phyloP scores from a whole-genome alignment of 2,329 filamentous ascomycete species.

The Zymoseptoria crescenta region DNA sequence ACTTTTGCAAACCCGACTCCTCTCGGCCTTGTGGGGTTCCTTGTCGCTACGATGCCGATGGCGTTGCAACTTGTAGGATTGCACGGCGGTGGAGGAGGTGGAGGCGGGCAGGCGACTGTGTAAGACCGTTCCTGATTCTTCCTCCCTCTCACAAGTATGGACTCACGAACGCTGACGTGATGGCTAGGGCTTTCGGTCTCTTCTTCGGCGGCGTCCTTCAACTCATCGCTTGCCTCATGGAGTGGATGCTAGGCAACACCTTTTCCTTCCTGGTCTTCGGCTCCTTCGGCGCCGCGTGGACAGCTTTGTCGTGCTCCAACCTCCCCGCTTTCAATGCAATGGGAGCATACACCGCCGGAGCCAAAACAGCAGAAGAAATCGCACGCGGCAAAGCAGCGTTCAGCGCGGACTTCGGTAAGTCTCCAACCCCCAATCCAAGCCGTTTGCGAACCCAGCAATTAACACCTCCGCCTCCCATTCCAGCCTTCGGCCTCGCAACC shows the following conservation, averaged over 20 bases:
- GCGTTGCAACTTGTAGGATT: conserved; percentile 3
- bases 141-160: neutral
- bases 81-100: neutral
- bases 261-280: conserved; percentile 7
- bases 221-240: conserved; percentile 6
- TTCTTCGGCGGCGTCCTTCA: conserved; percentile 8
- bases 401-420: conserved; percentile 5
- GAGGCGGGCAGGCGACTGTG: conserved; percentile 1
- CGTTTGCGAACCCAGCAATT: conserved; percentile 10
- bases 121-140: neutral
- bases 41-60: conserved; percentile 5
- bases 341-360: neutral
- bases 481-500: conserved; percentile 6
- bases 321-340: neutral
- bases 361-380: neutral
- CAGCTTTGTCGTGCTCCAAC: conserved; percentile 1
- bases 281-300: conserved; percentile 5
- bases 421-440: neutral
- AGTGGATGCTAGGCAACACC: conserved; percentile 5
- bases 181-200: neutral
- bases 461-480: neutral
- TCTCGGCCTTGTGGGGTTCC: conserved; percentile 6
- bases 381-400: conserved; percentile 1
- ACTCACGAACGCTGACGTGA: neutral
- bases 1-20: conserved; percentile 5